A percentile compares a stretch with the other conserved stretches of the same genome.
These are phyloP conservation scores for Ambrosia artemisiifolia DNA, from an alignment of 129 eudicot genomes.

Conservation along the genomic window DNA sequence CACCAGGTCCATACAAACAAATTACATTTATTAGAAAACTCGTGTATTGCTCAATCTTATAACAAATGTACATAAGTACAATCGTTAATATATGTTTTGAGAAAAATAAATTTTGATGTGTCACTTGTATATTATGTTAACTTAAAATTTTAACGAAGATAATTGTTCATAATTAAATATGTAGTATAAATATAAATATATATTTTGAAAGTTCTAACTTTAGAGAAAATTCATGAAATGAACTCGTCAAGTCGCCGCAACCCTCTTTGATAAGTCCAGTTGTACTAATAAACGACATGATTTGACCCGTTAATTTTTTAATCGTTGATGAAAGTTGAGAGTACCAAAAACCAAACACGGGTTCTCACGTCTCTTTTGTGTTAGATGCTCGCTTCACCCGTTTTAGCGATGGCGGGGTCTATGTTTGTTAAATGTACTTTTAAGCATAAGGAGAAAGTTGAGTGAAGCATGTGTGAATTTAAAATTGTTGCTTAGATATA, in stretches of 20 bases:
- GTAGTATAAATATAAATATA: too few species aligned
- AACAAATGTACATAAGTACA: too few species aligned
- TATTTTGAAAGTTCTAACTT: too few species aligned
- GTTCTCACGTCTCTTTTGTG: neutral
- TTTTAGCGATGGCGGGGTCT: neutral
- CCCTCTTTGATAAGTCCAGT: neutral
- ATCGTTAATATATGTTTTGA: too few species aligned
- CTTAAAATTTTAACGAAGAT: too few species aligned
- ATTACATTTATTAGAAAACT: too few species aligned
- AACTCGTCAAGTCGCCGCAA: neutral
- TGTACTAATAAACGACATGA: neutral
- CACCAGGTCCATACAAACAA: too few species aligned
- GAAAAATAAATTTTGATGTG: too few species aligned
- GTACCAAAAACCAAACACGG: neutral
- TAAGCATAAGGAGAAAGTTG: neutral
- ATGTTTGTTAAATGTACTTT: neutral
- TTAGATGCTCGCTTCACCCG: neutral
- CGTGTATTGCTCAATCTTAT: too few species aligned
- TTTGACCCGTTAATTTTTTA: neutral
- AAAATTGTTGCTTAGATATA: constrained; percentile 12
- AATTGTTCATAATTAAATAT: too few species aligned
- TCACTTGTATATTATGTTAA: too few species aligned
- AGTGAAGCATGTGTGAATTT: constrained; percentile 6
- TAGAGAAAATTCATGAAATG: neutral
- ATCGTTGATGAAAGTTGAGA: neutral